Base-by-base conservation (phyloP, 2,329 filamentous ascomycete genomes). In the Hypoxylon sp. region DNA sequence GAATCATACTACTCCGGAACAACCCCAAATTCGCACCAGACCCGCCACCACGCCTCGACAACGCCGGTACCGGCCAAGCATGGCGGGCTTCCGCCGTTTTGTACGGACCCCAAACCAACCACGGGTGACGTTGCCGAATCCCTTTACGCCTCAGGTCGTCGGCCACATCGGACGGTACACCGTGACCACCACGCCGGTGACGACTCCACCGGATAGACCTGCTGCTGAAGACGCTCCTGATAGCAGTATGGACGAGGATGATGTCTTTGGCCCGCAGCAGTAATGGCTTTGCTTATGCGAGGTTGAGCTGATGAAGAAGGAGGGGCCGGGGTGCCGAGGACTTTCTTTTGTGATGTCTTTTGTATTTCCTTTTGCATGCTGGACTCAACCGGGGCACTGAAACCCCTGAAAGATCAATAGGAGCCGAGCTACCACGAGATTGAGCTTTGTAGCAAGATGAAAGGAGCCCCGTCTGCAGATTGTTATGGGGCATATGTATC, bases 111-210 rank as follows among this genome's bases (percentile, higher is more conserved):
- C 23, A n/a, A 13, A 7, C 28, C 28, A 6, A 7, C 28, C 38
- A 25, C 23, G 9, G 6, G 21, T 21, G 30, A 14, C n/a, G n/a
- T 11, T 19, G 46, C 13, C 11, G 49, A 51, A 10, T 7, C 49
- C 49, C 13, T 23, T 14, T 10, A 25, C 3, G 5, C 2, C 23
- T 2, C 30, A 38, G 14, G 13, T 36, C 19, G 38, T 36, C 11
- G 41, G 53, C 2, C 28, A 30, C n/a, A 38, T 58, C 9, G 43
- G 43, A 7, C 55, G 14, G 19, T 38, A 58, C 14, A 19, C 13
- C 1, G 43, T 58, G 19, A 11, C 11, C 9, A 9, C 19, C 19
- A 28, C 19, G 17, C n/a, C 14, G n/a, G 5, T 5, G 9, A 7
- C 13, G 1, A 30, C 28, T 2, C 28, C 28, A 13, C 6, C n/a